Conservation (phyloP, 129 eudicot species). For the Tagetes patula region DNA sequence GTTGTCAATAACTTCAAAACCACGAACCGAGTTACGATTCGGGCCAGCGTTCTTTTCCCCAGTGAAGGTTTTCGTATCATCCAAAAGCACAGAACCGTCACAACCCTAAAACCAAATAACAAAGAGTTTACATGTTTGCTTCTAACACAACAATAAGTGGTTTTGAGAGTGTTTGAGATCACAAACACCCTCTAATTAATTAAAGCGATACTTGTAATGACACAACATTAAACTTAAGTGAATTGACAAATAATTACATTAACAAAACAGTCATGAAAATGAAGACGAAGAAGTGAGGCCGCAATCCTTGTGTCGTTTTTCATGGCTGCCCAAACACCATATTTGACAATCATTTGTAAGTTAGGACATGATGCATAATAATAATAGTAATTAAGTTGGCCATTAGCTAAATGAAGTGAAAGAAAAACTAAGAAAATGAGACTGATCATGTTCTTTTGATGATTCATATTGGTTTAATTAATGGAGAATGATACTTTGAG, state of each 20-base stretch:
- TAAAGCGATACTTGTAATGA: background rate
- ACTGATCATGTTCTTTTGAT: constrained; percentile 11
- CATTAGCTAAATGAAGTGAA: constrained; percentile 26
- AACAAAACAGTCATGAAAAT: constrained; percentile 77
- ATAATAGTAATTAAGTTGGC: constrained; percentile 46
- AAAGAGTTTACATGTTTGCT: background rate
- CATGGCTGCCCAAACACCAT: constrained; percentile 68
- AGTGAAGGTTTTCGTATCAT: constrained; percentile 48
- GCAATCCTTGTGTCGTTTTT: constrained; percentile 67
- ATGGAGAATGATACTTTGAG: background rate
- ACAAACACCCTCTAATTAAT: too few relatives aligned
- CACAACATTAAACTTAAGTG: background rate
- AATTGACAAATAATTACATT: constrained; percentile 39
- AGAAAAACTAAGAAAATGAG: constrained; percentile 32
- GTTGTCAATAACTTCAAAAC: constrained; percentile 58
- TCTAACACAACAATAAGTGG: background rate
- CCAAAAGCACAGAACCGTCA: constrained; percentile 79
- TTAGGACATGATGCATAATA: constrained; percentile 60
- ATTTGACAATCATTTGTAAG: constrained; percentile 50
- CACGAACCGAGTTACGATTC: constrained; percentile 57
- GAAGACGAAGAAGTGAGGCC: constrained; percentile 81
- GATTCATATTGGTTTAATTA: constrained; percentile 36
- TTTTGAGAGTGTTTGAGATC: background rate
- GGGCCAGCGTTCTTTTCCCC: constrained; percentile 70
- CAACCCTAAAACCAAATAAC: constrained; percentile 53